These are phyloP conservation scores for Calophaca sinica DNA, from an alignment of 306 rosid species.

Conservation along the genomic window DNA sequence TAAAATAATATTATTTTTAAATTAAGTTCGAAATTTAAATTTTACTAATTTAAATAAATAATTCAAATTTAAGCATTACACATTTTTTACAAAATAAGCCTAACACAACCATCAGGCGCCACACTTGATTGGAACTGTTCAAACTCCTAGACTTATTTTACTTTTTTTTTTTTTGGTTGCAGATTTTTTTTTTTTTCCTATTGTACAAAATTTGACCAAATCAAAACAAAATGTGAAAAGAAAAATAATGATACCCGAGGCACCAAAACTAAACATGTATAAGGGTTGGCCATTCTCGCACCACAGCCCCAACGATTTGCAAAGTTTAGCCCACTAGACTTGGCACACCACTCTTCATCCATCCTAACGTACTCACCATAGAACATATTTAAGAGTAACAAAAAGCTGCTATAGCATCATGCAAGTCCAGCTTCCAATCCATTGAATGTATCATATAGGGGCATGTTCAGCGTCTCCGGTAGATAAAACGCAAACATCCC, in stretches of 20 bases:
- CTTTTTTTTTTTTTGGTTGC: no score
- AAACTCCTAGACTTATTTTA: no score
- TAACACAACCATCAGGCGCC: no score
- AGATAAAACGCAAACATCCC: conserved; percentile 75
- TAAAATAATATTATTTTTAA: no score
- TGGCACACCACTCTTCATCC: background rate
- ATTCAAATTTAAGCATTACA: background rate
- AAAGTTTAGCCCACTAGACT: background rate
- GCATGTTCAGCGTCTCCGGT: conserved; percentile 85
- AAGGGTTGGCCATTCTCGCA: no score
- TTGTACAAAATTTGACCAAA: background rate
- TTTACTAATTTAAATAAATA: no score
- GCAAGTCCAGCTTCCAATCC: conserved; percentile 60
- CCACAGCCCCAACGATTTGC: no score
- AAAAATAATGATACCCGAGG: background rate
- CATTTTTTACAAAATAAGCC: background rate
- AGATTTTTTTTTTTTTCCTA: background rate
- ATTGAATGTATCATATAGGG: conserved; percentile 77
- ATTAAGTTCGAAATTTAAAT: no score
- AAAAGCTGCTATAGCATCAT: background rate
- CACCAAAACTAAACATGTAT: no score
- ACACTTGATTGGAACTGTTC: no score
- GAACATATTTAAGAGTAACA: background rate
- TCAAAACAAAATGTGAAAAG: background rate
- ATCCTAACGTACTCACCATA: background rate